Base-by-base conservation (phyloP, 2,329 filamentous ascomycete species). In the Aspergillus sp. region DNA sequence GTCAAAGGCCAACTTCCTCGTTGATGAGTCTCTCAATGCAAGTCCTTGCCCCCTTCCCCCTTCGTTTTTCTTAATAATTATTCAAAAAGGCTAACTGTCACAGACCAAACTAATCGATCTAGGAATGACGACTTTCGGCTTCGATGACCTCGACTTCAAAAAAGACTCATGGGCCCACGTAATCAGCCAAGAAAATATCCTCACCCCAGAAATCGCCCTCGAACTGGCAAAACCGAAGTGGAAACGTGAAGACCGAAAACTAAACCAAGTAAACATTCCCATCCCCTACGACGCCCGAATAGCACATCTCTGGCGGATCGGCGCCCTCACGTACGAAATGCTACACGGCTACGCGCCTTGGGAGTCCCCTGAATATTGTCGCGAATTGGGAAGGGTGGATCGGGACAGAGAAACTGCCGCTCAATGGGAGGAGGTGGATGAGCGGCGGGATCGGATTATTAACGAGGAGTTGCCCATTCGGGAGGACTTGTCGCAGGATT, bases 291-390 rank as follows among this genome's bases (percentile, higher is more conserved):
- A 66, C 35, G 5, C 44, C 4, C 57, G 59, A 6, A 30, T 49
- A 2, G 33, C 47, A 2, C 27, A 50, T 13, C 15, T 64, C 13
- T 67, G 64, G 64, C 59, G 61, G 42, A 59, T 60, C 41, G 61
- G 55, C 15, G 53, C 52, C 4, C 47, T 62, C 2, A 45, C 60
- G 9, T 66, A 61, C 48, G 58, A 61, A 2, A 52, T 67, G 23
- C 49, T 67, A 5, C 64, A 67, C 38, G 64, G 63, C 6, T 63
- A 57, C 49, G 58, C 57, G 30, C 61, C 64, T 7, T 67, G 64
- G 64, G 63, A 66, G 39, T 48, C 53, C 12, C 53, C 50, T 20
- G 15, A 52, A 17, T 48, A 47, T 7, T 49, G 56, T 3, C 45
- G 38, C 6, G 23, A 45, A 37, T 35, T 48, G 15, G 22, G 22